Base-by-base conservation (phyloP, 2,329 filamentous ascomycete genomes). In the Pseudocercospora crystallina region DNA sequence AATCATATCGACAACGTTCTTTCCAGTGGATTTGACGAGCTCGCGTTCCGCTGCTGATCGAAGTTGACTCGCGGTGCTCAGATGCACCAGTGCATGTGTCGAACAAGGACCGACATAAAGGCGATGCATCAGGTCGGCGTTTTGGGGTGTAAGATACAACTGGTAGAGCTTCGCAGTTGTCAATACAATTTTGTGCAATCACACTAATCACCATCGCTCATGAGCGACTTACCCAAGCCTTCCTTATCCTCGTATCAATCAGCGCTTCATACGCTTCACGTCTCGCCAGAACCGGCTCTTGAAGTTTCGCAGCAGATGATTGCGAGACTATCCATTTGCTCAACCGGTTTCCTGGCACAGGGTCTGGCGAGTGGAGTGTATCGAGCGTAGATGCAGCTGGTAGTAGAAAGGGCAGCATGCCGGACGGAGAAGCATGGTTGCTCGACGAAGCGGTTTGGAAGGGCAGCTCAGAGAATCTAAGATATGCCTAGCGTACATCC, bases 361-460 rank as follows among this genome's bases (percentile, higher is more conserved):
- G 65, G 44, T 72, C 69, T 26, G 69, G 57, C 43, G 72, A 69
- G 30, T 74, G 62, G 11, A 61, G 58, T 13, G 69, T 54, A 41
- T 57, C 59, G 11, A 60, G 57, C 32, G 56, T 40, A 17, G 61
- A 34, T 9, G 51, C 32, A 61, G 63, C 62, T 8, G 88, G 86
- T 8, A 92, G 79, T 37, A 99, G 79, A 72, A 95, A 97, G 0
- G 94, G 94, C 11, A 97, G 79, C n/a, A 85, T 79, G 51, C 92
- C 91, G 15, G 85, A 86, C 0, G 92, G 92, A 2, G 91, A 96
- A 44, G 92, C 90, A 75, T 97, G 94, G 70, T 97, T 97, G 61
- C 83, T 95, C 3, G 90, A 95, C 4, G 89, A 73, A 5, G 83
- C 75, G 44, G 86, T 75, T 46, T 76, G 76, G 68, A 91, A 86